Evolutionary conservation across 495 filamentous ascomycete genomes (phyloP), one percentile per base, ranked within the genome.

Genomic region (Jackrogersella minutella): DNA sequence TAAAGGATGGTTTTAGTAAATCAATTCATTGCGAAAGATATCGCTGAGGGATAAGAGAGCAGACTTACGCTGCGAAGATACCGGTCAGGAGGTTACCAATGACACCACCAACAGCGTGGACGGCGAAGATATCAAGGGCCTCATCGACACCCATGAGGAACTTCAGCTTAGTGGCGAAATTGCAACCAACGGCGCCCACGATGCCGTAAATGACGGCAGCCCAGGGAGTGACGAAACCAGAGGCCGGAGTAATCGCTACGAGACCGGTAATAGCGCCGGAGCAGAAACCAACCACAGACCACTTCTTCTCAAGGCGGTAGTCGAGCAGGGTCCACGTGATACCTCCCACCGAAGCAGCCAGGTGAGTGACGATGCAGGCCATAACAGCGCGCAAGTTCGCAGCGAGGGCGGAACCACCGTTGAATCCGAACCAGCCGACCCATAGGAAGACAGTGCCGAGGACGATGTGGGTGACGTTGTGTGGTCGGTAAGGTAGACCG

Each of bases 351-450:
- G 90, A 91, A 62, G 93, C 95, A 19, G 93, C 93, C 69, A 98
- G 72, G 80, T 96, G 97, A 39, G 90, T 90, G 84, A 97, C 97
- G 92, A 93, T 97, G 86, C 92, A 97, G 31, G 95, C 93, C 90
- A 97, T 95, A 52, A 89, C 86, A 19, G 96, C 96, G 62, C 96
- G 91, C 44, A 99, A 83, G 81, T 98, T 99, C 58, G 96, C 91
- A 71, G 96, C 95, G 70, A 97, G 97, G n/a, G 95, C 79, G 6
- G 94, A 97, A 44, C 95, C 95, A 69, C 95, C 95, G 83, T 99
- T 98, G 86, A 99, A 99, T 37, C 93, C 96, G 62, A 99, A 82
- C 95, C 96, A 98, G 71, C 95, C 95, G 74, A 98, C 97, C 94
- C 94, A 98, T 46, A 99, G 90, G 74, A 99, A 86, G 56, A 96